phyloP scores from a whole-genome alignment of 1,284 basidiomycete genomes.

The Cerrena zonata region DNA sequence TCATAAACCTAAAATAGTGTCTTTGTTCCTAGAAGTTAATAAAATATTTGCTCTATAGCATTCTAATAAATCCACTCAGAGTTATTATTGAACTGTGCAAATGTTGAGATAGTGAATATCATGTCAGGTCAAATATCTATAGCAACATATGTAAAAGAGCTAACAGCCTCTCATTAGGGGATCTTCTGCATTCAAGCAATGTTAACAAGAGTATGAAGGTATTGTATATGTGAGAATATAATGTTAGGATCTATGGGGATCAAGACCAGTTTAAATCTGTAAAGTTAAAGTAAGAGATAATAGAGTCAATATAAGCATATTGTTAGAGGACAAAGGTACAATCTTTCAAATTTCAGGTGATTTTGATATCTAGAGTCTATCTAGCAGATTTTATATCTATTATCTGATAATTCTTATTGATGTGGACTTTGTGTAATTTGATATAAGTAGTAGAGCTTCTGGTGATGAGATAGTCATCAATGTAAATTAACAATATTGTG shows the following conservation, averaged over 20 bases:
- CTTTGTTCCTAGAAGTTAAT: constrained; percentile 36
- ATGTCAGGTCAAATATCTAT: constrained; percentile 34
- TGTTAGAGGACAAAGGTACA: constrained; percentile 31
- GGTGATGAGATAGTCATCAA: constrained; percentile 25
- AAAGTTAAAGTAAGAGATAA: constrained; percentile 32
- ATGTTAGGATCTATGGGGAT: constrained; percentile 28
- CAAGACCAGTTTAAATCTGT: constrained; percentile 21
- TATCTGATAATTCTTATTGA: not conserved
- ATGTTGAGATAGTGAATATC: constrained; percentile 28
- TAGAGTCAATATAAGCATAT: constrained; percentile 32
- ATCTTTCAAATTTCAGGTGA: constrained; percentile 24
- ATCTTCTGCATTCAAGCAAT: constrained; percentile 1
- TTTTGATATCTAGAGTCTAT: constrained; percentile 20
- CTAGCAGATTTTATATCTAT: constrained; percentile 18
- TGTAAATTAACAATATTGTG: constrained; percentile 21
- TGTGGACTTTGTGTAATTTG: not conserved
- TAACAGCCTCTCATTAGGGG: constrained; percentile 13
- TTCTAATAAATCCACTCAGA: constrained; percentile 28
- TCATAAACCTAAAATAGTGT: constrained; percentile 27
- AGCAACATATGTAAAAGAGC: constrained; percentile 28
- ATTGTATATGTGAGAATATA: constrained; percentile 10
- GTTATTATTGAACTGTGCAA: constrained; percentile 29
- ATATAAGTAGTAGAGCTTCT: constrained; percentile 9
- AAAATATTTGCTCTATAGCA: constrained; percentile 31
- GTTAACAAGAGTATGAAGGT: not conserved